Conservation (phyloP, 495 filamentous ascomycete species). For the Annulohypoxylon moriforme region DNA sequence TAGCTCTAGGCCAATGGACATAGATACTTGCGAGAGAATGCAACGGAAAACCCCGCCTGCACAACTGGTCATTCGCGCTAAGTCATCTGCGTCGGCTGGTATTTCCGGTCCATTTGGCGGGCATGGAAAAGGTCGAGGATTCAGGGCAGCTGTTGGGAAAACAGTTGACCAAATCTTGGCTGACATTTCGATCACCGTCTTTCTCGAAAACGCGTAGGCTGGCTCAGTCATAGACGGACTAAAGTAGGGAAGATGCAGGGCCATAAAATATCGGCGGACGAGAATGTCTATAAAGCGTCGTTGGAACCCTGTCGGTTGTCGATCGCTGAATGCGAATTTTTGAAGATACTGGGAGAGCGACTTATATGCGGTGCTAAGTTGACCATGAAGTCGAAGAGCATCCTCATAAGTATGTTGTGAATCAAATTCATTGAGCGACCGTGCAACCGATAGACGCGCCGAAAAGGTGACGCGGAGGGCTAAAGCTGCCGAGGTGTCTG, state of each 20-base stretch:
- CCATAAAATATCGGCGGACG: slow-evolving; percentile 58
- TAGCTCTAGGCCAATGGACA: slow-evolving; percentile 62
- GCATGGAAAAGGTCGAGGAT: slow-evolving; percentile 16
- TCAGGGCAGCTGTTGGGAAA: slow-evolving; percentile 49
- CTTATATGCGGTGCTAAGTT: slow-evolving; percentile 53
- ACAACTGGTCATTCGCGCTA: slow-evolving; percentile 52
- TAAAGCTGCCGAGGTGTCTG: slow-evolving; percentile 58
- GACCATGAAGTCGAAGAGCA: slow-evolving; percentile 47
- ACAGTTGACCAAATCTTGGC: slow-evolving; percentile 61
- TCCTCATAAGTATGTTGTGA: slow-evolving; percentile 50
- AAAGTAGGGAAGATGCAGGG: slow-evolving; percentile 63
- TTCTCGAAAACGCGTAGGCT: slow-evolving; percentile 63
- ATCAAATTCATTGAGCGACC: slow-evolving; percentile 59
- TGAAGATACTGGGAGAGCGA: slow-evolving; percentile 56
- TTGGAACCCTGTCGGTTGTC: slow-evolving; percentile 52
- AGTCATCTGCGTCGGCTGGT: slow-evolving; percentile 43
- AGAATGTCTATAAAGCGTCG: slow-evolving; percentile 56
- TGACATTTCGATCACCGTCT: slow-evolving; percentile 59
- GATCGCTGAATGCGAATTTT: slow-evolving; percentile 27
- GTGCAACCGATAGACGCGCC: slow-evolving; percentile 59
- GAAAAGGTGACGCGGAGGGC: slow-evolving; percentile 60
- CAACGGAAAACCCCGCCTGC: slow-evolving; percentile 58
- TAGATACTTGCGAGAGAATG: slow-evolving; percentile 53
- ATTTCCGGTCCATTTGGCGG: slow-evolving; percentile 4
- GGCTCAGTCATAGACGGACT: slow-evolving; percentile 50